A percentile compares a stretch with the other conserved stretches of the same genome.
These are phyloP conservation scores for Suillus subalutaceus DNA, from an alignment of 768 basidiomycete species.

Conservation along the genomic window DNA sequence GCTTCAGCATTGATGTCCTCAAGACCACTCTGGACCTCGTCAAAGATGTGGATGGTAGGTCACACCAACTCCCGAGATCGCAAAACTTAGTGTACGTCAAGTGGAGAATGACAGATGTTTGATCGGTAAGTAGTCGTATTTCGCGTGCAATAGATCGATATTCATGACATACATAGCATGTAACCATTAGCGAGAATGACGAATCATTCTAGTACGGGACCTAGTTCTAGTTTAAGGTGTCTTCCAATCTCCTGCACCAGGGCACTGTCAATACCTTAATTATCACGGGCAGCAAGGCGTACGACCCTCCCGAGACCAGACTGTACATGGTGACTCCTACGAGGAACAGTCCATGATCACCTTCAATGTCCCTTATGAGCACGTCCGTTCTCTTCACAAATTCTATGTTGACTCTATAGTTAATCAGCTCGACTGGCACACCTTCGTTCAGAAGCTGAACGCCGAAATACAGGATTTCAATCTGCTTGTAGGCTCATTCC, in stretches of 20 bases:
- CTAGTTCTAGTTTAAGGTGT: not conserved
- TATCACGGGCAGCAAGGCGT: constrained; percentile 48
- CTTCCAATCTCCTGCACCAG: constrained; percentile 12
- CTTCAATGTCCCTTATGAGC: constrained; percentile 27
- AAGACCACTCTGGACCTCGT: too few species aligned
- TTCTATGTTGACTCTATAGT: constrained; percentile 23
- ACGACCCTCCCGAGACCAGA: constrained; percentile 46
- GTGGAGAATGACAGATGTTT: too few species aligned
- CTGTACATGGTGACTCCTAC: constrained; percentile 31
- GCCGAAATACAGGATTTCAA: constrained; percentile 30
- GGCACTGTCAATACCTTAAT: constrained; percentile 41
- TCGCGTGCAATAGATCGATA: too few species aligned
- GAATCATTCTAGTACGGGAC: not conserved
- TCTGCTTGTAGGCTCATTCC: constrained; percentile 20
- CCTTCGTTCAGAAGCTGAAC: constrained; percentile 24
- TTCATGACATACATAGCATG: too few species aligned
- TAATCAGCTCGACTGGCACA: constrained; percentile 20
- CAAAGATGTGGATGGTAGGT: constrained; percentile 6
- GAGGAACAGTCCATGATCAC: constrained; percentile 20
- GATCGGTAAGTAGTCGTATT: too few species aligned
- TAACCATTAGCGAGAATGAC: too few species aligned
- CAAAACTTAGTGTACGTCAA: too few species aligned
- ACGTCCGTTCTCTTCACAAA: constrained; percentile 26
- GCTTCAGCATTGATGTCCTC: too few species aligned
- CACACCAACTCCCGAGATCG: too few species aligned